phyloP scores from a whole-genome alignment of 169 alveolate species.

The Pseudocohnilembus persalinus region DNA sequence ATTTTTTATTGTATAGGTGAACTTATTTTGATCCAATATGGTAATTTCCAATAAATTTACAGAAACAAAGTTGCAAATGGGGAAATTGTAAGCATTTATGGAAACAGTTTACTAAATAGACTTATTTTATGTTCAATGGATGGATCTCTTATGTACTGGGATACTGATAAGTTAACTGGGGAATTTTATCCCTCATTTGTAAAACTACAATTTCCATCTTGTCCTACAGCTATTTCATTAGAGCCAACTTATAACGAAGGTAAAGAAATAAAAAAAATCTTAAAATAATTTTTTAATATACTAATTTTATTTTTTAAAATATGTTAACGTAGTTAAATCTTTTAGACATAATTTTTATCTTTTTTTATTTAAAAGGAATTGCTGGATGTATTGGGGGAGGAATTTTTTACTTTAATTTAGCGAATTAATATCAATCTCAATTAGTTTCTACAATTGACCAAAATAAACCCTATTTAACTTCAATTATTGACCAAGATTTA shows the following conservation, averaged over 20 bases:
- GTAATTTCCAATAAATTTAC: conserved; percentile 25
- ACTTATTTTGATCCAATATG: conserved; percentile 29
- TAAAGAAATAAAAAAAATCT: background rate
- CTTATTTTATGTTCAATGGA: conserved; percentile 22
- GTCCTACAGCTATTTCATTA: background rate
- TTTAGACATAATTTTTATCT: too few species aligned
- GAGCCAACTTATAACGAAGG: conserved; percentile 32
- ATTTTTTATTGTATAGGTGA: conserved; percentile 30
- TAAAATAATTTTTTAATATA: background rate
- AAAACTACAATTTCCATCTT: conserved; percentile 12
- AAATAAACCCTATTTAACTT: background rate
- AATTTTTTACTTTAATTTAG: conserved; percentile 9
- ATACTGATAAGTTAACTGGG: conserved; percentile 20
- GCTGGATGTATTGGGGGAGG: conserved; percentile 18
- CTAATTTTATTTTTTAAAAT: background rate
- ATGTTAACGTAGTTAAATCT: background rate
- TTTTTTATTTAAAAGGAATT: background rate
- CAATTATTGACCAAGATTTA: conserved; percentile 8
- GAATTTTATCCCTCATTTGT: conserved; percentile 10
- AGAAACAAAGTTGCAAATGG: conserved; percentile 22
- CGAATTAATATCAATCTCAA: background rate
- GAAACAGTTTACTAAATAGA: conserved; percentile 9
- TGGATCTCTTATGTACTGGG: conserved; percentile 27
- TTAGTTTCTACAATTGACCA: background rate
- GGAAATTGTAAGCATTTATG: conserved; percentile 32